A percentile compares a stretch with the other conserved stretches of the same genome.
Conservation (phyloP, 768 basidiomycete species). For the Paxillus rubicundulus region DNA sequence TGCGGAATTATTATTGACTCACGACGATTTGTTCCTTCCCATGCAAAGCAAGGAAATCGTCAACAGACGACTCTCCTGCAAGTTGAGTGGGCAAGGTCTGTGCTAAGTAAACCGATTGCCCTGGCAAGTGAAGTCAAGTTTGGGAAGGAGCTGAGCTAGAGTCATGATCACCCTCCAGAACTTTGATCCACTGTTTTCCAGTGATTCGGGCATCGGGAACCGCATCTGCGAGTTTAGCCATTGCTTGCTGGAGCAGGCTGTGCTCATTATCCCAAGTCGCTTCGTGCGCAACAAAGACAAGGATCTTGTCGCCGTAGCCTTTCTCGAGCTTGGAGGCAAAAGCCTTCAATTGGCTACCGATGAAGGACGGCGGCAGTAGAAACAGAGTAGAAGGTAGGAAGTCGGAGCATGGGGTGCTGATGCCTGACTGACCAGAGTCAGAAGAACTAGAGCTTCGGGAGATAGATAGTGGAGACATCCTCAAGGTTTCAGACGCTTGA, state of each 20-base stretch:
- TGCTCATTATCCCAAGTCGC: conserved; percentile 5
- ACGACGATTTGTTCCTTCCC: conserved; percentile 7
- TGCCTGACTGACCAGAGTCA: conserved; percentile 13
- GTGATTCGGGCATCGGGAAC: conserved; percentile 7
- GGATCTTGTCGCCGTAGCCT: conserved; percentile 27
- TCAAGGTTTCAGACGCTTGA: no score
- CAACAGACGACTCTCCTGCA: conserved; percentile 11
- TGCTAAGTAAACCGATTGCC: conserved; percentile 15
- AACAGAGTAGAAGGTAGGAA: conserved; percentile 16
- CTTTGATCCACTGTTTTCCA: conserved; percentile 18
- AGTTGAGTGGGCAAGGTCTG: conserved; percentile 4
- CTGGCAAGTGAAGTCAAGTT: neutral
- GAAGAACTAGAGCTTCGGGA: conserved; percentile 14
- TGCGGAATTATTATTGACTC: neutral
- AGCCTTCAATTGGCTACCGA: conserved; percentile 9
- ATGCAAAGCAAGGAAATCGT: conserved; percentile 17
- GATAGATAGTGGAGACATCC: conserved; percentile 18
- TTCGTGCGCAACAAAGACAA: conserved; percentile 21
- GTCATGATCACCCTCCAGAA: conserved; percentile 16
- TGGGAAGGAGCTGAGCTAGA: neutral
- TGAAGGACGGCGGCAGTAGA: conserved; percentile 20
- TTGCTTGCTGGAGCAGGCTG: conserved; percentile 4
- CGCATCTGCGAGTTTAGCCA: conserved; percentile 9
- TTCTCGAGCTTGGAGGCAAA: conserved; percentile 24
- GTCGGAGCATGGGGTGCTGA: conserved; percentile 28